Conservation (phyloP, 305 asterid species). For the Fraxinus nigra region DNA sequence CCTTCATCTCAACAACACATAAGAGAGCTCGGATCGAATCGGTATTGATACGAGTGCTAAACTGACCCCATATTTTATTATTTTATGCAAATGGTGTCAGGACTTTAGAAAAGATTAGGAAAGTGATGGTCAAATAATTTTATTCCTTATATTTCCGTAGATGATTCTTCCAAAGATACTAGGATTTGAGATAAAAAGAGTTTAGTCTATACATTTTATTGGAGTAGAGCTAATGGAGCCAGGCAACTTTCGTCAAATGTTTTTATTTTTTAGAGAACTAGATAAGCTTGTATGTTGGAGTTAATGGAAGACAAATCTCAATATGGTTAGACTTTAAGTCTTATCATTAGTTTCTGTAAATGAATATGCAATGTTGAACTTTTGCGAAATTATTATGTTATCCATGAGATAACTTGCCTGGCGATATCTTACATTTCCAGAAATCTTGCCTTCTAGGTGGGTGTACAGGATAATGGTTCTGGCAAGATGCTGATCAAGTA, state of each 20-base stretch:
- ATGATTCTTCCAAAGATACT: background rate
- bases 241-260: background rate
- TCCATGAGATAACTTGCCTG: background rate
- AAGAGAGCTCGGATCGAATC: background rate
- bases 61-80: background rate
- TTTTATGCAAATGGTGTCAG: background rate
- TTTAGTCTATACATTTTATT: background rate
- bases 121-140: background rate
- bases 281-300: background rate
- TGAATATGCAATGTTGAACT: background rate
- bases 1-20: background rate
- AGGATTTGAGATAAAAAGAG: background rate
- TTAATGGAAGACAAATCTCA: background rate
- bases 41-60: background rate
- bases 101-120: background rate
- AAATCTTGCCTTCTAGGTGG: slow-evolving; percentile 47
- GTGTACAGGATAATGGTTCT: slow-evolving; percentile 39
- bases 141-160: background rate
- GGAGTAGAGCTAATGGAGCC: background rate
- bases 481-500: slow-evolving; percentile 74
- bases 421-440: slow-evolving; percentile 13
- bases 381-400: background rate
- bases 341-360: background rate
- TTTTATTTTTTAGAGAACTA: background rate
- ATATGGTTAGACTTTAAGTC: background rate